phyloP scores from a whole-genome alignment of 208 protist genomes.

The Porcisia deanei region DNA sequence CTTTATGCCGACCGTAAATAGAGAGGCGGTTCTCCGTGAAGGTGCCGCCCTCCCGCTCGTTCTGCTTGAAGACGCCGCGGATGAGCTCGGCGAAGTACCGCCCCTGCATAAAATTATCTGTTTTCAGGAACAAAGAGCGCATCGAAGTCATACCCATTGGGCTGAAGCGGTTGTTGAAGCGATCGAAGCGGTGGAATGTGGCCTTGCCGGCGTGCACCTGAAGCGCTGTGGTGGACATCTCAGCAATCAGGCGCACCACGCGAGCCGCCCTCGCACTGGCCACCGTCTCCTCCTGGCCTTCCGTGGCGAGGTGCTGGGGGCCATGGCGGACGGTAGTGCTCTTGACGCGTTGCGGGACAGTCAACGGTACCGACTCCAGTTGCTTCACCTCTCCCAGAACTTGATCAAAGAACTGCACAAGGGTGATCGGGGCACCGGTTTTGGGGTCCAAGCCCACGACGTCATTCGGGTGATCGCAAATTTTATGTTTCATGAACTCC shows the following conservation, averaged over 20 bases:
- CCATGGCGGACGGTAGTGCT: not conserved
- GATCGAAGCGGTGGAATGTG: conserved; percentile 90
- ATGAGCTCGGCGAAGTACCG: conserved; percentile 91
- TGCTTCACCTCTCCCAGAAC: conserved; percentile 22
- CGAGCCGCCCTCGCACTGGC: conserved; percentile 25
- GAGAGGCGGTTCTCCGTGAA: conserved; percentile 89
- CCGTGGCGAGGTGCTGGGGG: not conserved
- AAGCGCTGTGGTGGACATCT: conserved; percentile 73
- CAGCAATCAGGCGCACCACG: conserved; percentile 31
- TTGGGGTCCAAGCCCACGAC: conserved; percentile 58
- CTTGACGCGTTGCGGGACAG: not conserved
- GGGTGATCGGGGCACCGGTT: conserved; percentile 39
- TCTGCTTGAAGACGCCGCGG: conserved; percentile 44
- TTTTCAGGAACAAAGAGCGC: conserved; percentile 82
- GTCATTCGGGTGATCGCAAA: conserved; percentile 59
- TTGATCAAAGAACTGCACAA: conserved; percentile 39
- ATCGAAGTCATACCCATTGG: conserved; percentile 66
- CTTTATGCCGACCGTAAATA: conserved; percentile 64
- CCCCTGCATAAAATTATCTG: conserved; percentile 89
- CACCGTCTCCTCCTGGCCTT: not conserved
- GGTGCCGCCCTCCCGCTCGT: conserved; percentile 50
- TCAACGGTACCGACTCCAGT: not conserved
- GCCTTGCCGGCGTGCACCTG: conserved; percentile 80
- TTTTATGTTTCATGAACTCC: conserved; percentile 70
- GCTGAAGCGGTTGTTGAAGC: conserved; percentile 88